Evolutionary conservation across 352 stramenopile species (phyloP), one percentile per base, ranked within the genome.

Genomic region (Aphanomyces euteiches): DNA sequence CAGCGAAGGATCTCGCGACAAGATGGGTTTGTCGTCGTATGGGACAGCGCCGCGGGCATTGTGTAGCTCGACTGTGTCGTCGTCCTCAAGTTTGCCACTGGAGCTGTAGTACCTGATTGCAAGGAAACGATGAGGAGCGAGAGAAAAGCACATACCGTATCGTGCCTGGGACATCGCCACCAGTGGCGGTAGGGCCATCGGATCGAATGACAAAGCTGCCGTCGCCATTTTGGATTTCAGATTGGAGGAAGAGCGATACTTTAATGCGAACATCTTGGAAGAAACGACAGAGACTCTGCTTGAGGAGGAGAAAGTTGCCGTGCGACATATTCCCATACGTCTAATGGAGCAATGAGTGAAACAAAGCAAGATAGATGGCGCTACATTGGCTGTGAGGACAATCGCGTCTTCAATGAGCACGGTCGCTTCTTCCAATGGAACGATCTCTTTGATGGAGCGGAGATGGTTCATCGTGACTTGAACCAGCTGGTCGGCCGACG

Each of bases 241-340:
- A 90, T 73, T 97, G 89, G 41, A 97, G 72, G 69, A 97, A 96
- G 56, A 97, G 82, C 41, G 87, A 96, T 4, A 97, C 90, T 69
- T 96, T 96, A 74, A 97, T 94, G 63, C 90, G 89, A 7, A 86
- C 85, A 69, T 93, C 89, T 72, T 96, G 86, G 79, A 95, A 96
- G 77, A 97, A 97, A 7, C 84, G 81, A 58, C 83, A 89, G 39
- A 97, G 76, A 36, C 87, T 87, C 73, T 96, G 90, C 69, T 91
- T 90, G 58, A 96, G 74, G 56, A 92, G 56, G 74, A 81, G 89
- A 74, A 95, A 93, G 56, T 96, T 77, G 4, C 82, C 90, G 0
- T 78, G 43, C 17, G 58, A 79, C 75, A 96, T 84, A 13, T 8
- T 21, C 10, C 83, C 81, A 72, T 96, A 97, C 8, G 79, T 84